Percentiles rank a stretch among this genome's conserved stretches.
phyloP scores from a whole-genome alignment of 2,329 filamentous ascomycete species.

The Fusarium sp. region DNA sequence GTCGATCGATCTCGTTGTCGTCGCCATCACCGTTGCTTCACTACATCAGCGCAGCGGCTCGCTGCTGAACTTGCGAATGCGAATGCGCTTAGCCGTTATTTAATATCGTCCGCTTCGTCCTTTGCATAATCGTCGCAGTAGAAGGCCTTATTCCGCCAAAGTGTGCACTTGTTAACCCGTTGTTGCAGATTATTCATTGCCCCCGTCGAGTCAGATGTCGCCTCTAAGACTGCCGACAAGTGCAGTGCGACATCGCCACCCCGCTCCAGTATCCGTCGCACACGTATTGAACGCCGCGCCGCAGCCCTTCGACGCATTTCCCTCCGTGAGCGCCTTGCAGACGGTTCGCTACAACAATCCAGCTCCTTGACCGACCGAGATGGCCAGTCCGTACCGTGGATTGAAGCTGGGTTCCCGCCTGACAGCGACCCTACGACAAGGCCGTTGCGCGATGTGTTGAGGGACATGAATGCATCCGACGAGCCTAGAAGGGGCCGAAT shows the following conservation, averaged over 20 bases:
- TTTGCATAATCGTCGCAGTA: conserved; percentile 25
- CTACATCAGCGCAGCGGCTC: conserved; percentile 32
- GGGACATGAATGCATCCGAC: conserved; percentile 43
- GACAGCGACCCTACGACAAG: conserved; percentile 29
- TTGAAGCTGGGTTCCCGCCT: conserved; percentile 27
- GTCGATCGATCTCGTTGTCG: conserved; percentile 32
- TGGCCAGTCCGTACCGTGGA: conserved; percentile 40
- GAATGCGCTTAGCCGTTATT: conserved; percentile 28
- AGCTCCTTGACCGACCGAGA: conserved; percentile 16
- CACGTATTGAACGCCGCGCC: conserved; percentile 49
- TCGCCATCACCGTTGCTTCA: conserved; percentile 31
- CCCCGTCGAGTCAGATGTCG: conserved; percentile 58
- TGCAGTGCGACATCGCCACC: conserved; percentile 45
- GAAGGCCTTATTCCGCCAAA: conserved; percentile 14
- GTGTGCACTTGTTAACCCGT: conserved; percentile 31
- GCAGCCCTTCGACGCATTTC: conserved; percentile 47
- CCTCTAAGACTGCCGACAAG: conserved; percentile 51
- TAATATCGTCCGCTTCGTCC: conserved; percentile 18
- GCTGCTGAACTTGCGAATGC: conserved; percentile 20
- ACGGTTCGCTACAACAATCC: conserved; percentile 17
- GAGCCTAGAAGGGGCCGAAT: conserved; percentile 42
- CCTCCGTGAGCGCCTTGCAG: conserved; percentile 40
- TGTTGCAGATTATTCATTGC: conserved; percentile 58
- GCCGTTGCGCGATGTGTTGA: conserved; percentile 44
- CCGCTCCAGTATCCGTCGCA: conserved; percentile 57